Evolutionary conservation across 306 rosid genomes (phyloP).

Genomic region (Datisca glomerata): DNA sequence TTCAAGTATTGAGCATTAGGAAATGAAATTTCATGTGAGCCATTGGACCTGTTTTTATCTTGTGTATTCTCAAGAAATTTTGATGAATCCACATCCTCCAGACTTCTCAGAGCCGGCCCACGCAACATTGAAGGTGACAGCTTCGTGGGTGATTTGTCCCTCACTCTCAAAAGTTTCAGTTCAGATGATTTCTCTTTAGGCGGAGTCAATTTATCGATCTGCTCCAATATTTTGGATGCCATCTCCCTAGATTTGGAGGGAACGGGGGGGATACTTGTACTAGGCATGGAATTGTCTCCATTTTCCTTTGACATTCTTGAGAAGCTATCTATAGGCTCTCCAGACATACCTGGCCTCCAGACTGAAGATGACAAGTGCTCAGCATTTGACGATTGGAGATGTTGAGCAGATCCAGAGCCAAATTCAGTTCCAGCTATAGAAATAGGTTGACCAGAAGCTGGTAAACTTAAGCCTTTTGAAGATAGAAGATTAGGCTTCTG

Average conservation of each 20-base stretch:
- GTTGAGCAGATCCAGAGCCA: constrained; percentile 26
- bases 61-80: constrained; percentile 29
- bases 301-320: constrained; percentile 31
- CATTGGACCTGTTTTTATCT: constrained; percentile 16
- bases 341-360: constrained; percentile 23
- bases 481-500: constrained; percentile 58
- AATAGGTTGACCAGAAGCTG: constrained; percentile 34
- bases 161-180: constrained; percentile 23
- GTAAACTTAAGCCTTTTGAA: constrained; percentile 42
- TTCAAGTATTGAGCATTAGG: constrained; percentile 22
- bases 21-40: constrained; percentile 13
- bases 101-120: constrained; percentile 79
- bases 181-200: constrained; percentile 56
- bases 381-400: constrained; percentile 3
- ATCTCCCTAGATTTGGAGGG: constrained; percentile 64
- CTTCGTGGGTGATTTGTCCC: constrained; percentile 46
- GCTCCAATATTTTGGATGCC: constrained; percentile 74
- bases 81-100: constrained; percentile 64
- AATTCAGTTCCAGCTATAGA: constrained; percentile 24
- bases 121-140: constrained; percentile 69
- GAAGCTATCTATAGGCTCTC: constrained; percentile 22
- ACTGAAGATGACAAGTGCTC: constrained; percentile 31
- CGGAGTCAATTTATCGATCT: constrained; percentile 65
- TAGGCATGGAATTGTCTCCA: constrained; percentile 24
- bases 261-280: constrained; percentile 24